These are phyloP conservation scores for Carex arenaria DNA, from an alignment of 202 grass and related monocot genomes.

Conservation along the genomic window DNA sequence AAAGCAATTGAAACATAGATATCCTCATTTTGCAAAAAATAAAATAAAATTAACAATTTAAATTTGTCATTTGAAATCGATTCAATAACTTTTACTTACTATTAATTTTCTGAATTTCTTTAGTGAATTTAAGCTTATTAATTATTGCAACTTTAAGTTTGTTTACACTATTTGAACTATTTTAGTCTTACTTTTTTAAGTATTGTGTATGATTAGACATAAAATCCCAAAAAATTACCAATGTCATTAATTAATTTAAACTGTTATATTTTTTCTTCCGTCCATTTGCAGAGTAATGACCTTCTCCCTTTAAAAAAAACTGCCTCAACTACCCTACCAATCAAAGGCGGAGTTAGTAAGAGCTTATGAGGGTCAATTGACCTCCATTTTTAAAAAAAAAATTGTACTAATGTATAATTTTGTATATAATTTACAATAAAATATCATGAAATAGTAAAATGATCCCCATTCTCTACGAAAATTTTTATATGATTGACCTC, in stretches of 20 bases:
- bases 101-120: neutral
- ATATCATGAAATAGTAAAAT: no score
- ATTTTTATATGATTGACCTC: no score
- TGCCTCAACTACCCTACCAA: neutral
- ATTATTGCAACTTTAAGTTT: neutral
- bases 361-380: no score
- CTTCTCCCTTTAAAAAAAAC: neutral
- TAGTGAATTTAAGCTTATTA: neutral
- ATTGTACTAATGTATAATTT: no score
- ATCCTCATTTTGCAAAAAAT: neutral
- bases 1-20: neutral
- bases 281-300: neutral
- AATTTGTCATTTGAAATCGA: neutral
- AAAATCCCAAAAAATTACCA: neutral
- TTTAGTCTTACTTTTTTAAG: no score
- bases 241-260: neutral
- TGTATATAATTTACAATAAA: no score
- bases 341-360: no score
- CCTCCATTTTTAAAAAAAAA: no score
- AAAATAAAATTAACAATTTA: neutral
- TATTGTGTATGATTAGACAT: no score
- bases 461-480: no score
- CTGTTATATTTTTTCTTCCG: neutral
- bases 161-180: no score
- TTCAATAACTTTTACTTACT: neutral